These are phyloP conservation scores for bread wheat (Triticum aestivum) DNA, from an alignment of 176 grass and related monocot genomes.

Conservation along the genomic window DNA sequence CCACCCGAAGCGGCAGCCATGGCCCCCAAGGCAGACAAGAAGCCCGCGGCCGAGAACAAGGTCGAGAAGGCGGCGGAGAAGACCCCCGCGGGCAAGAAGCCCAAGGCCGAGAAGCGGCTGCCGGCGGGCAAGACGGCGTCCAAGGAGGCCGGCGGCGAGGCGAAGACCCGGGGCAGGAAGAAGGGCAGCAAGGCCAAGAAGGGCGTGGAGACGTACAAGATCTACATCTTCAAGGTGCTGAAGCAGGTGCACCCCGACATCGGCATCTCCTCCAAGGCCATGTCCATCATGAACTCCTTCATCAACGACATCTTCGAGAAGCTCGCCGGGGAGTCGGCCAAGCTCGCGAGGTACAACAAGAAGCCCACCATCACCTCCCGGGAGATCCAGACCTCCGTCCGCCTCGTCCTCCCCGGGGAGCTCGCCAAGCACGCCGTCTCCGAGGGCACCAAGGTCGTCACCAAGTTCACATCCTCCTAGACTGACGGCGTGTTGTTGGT, in stretches of 20 bases:
- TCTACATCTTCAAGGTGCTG: conserved; percentile 96
- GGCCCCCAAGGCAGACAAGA: too few relatives aligned
- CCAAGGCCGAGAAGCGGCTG: too few relatives aligned
- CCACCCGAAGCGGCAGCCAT: too few relatives aligned
- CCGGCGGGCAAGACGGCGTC: too few relatives aligned
- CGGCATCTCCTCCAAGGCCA: conserved; percentile 92
- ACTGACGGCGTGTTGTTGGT: background rate
- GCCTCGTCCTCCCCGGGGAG: conserved; percentile 62
- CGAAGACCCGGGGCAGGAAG: background rate
- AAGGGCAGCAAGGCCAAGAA: conserved; percentile 36
- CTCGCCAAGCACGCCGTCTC: conserved; percentile 65
- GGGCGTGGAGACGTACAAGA: conserved; percentile 83
- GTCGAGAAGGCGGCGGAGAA: too few relatives aligned
- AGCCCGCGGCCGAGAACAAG: too few relatives aligned
- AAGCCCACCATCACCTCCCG: conserved; percentile 57
- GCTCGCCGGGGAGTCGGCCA: conserved; percentile 48
- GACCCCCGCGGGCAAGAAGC: too few relatives aligned
- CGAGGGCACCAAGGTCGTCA: conserved; percentile 63
- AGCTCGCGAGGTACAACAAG: conserved; percentile 55
- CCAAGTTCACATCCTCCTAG: conserved; percentile 52
- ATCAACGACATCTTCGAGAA: conserved; percentile 95
- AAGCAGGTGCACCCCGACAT: conserved; percentile 95
- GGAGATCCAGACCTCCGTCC: conserved; percentile 61
- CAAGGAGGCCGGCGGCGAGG: too few relatives aligned
- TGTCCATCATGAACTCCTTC: conserved; percentile 97